phyloP scores from a whole-genome alignment of 2,329 filamentous ascomycete species.

The Beauveria varroae region DNA sequence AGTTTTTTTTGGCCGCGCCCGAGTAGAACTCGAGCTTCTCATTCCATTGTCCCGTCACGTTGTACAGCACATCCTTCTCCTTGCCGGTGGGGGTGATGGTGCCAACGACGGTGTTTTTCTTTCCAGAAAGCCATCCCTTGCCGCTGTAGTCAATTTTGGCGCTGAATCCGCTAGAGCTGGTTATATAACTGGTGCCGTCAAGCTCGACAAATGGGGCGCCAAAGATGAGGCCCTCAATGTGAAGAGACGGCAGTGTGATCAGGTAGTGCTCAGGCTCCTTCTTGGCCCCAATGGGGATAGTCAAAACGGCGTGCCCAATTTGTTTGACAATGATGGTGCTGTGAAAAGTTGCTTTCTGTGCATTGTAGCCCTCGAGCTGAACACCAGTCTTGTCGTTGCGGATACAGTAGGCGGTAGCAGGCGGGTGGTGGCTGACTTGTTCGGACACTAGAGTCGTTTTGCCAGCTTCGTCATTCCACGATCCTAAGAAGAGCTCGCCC shows the following conservation, averaged over 20 bases:
- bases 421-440: slow-evolving; percentile 92
- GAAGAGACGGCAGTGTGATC: slow-evolving; percentile 82
- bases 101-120: slow-evolving; percentile 86
- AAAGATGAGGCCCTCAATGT: slow-evolving; percentile 88
- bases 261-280: slow-evolving; percentile 62
- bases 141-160: slow-evolving; percentile 89
- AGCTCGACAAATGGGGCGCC: slow-evolving; percentile 86
- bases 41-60: slow-evolving; percentile 85
- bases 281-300: slow-evolving; percentile 47
- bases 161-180: slow-evolving; percentile 78
- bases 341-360: slow-evolving; percentile 91
- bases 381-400: slow-evolving; percentile 80
- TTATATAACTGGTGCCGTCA: slow-evolving; percentile 76
- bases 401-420: slow-evolving; percentile 90
- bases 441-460: slow-evolving; percentile 84
- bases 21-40: slow-evolving; percentile 73
- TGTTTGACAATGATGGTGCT: slow-evolving; percentile 93
- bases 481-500: slow-evolving; percentile 87
- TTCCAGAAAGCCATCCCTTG: slow-evolving; percentile 89
- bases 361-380: slow-evolving; percentile 79
- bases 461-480: slow-evolving; percentile 77
- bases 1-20: slow-evolving; percentile 45
- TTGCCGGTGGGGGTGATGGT: slow-evolving; percentile 61
- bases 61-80: slow-evolving; percentile 71
- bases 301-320: slow-evolving; percentile 79